Evolutionary conservation across 306 rosid genomes (phyloP).

Genomic region (Senna tora): DNA sequence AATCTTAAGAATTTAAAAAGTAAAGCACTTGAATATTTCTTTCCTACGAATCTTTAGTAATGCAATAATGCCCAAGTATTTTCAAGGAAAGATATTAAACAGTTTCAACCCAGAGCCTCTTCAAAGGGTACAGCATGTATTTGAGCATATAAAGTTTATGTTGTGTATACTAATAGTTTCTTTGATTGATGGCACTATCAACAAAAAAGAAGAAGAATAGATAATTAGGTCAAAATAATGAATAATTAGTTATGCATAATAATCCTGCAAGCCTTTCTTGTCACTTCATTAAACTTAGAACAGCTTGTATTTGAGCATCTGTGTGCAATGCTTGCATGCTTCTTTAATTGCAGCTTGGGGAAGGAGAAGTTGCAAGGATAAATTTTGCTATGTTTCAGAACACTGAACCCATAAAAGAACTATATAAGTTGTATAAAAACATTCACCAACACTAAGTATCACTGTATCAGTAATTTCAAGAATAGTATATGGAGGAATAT

Average conservation of each 20-base stretch:
- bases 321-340: slow-evolving; percentile 25
- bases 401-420: neutral
- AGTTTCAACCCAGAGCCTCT: slow-evolving; percentile 34
- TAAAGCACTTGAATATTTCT: slow-evolving; percentile 18
- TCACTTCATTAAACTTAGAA: slow-evolving; percentile 24
- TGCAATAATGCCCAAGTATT: slow-evolving; percentile 21
- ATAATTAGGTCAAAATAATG: slow-evolving; percentile 24
- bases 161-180: slow-evolving; percentile 19
- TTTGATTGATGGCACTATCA: slow-evolving; percentile 31
- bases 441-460: slow-evolving; percentile 5
- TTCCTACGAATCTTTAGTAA: slow-evolving; percentile 21
- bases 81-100: slow-evolving; percentile 30
- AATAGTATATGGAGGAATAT: slow-evolving; percentile 10
- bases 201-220: neutral
- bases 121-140: slow-evolving; percentile 23
- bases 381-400: neutral
- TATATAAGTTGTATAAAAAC: slow-evolving; percentile 16
- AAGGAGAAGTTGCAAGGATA: neutral
- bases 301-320: slow-evolving; percentile 21
- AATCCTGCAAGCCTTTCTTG: slow-evolving; percentile 11
- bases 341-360: slow-evolving; percentile 20
- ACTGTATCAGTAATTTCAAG: slow-evolving; percentile 26
- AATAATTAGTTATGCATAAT: slow-evolving; percentile 10
- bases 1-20: slow-evolving; percentile 11
- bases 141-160: neutral